These are phyloP conservation scores for Daucus carota DNA, from an alignment of 129 eudicot genomes.

Conservation along the genomic window DH1_v3.0 NC_030382.2:48107501-48108000, in stretches of 20 bases:
- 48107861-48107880: neutral
- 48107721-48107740: neutral
- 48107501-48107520: no score
- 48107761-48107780: neutral
- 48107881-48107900: neutral
- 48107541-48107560: neutral
- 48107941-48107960: no score
- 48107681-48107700: no score
- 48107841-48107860: constrained; percentile 3
- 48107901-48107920: neutral
- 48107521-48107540: no score
- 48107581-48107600: neutral
- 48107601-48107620: neutral
- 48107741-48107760: neutral
- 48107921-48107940: neutral
- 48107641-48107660: no score
- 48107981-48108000: no score
- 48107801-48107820: constrained; percentile 11
- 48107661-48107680: neutral
- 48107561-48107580: neutral
- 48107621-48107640: neutral
- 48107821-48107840: constrained; percentile 6
- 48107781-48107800: neutral
- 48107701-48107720: neutral
- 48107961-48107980: no score